Percentiles rank a stretch among this genome's conserved stretches.
Evolutionary conservation across 352 stramenopile species (phyloP).

Genomic region (Pythium phragmiticola): DNA sequence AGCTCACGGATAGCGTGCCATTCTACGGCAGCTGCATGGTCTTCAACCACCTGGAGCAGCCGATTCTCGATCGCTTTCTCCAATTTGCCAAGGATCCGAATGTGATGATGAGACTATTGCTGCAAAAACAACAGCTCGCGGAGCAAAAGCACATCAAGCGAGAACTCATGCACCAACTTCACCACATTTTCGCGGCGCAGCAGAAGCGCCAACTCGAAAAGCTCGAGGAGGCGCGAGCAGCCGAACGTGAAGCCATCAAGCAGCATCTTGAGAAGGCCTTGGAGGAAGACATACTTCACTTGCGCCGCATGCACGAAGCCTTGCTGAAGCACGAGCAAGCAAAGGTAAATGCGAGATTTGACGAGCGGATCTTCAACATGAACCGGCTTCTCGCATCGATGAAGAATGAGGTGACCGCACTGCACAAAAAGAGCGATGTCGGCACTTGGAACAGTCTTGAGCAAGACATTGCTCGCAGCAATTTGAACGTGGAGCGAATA

Average conservation of each 20-base stretch:
- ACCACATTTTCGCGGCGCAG: constrained; percentile 48
- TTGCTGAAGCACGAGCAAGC: constrained; percentile 56
- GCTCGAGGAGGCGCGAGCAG: constrained; percentile 37
- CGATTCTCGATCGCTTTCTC: constrained; percentile 63
- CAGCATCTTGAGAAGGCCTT: constrained; percentile 46
- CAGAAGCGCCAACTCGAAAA: constrained; percentile 33
- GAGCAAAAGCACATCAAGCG: constrained; percentile 55
- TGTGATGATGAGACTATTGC: constrained; percentile 48
- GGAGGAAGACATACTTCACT: constrained; percentile 59
- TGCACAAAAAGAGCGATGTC: constrained; percentile 54
- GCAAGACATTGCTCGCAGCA: constrained; percentile 46
- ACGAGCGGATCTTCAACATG: constrained; percentile 42
- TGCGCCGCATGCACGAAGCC: constrained; percentile 59
- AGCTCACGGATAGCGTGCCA: constrained; percentile 57
- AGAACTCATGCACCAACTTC: constrained; percentile 43
- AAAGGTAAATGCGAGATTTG: constrained; percentile 63
- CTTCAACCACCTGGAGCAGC: constrained; percentile 72
- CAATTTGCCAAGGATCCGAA: constrained; percentile 65
- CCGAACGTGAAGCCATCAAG: constrained; percentile 45
- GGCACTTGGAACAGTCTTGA: constrained; percentile 58
- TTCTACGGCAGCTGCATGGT: constrained; percentile 55
- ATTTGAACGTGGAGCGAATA: constrained; percentile 60
- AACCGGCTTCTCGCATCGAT: constrained; percentile 42
- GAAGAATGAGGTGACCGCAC: constrained; percentile 37
- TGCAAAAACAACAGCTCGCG: constrained; percentile 51